Evolutionary conservation across 345 rosid species (phyloP).

Genomic region (Gossypium thurberi): DNA sequence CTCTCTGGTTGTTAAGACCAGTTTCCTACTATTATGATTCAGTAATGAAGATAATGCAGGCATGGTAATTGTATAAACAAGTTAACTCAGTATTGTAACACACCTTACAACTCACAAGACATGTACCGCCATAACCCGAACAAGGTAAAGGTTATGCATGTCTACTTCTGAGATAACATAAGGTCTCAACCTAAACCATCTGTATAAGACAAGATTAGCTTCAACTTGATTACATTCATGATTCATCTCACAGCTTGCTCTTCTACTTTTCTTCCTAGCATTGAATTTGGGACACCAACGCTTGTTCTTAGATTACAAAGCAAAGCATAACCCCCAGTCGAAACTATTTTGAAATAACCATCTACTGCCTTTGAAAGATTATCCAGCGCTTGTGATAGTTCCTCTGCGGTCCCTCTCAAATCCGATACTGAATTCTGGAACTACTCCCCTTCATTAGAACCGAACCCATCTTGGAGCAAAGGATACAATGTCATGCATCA

Average conservation of each 20-base stretch:
- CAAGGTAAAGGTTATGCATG: neutral
- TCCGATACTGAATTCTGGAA: slow-evolving; percentile 34
- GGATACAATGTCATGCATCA: slow-evolving; percentile 55
- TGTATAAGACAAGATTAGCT: neutral
- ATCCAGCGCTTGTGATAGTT: slow-evolving; percentile 64
- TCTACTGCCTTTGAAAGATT: slow-evolving; percentile 62
- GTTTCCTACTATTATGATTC: too few relatives aligned
- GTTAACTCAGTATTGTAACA: too few relatives aligned
- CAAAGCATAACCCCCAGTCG: slow-evolving; percentile 74
- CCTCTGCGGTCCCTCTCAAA: slow-evolving; percentile 34
- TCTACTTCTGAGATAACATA: neutral
- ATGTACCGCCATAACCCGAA: neutral
- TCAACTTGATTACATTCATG: slow-evolving; percentile 8
- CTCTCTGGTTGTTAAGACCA: too few relatives aligned
- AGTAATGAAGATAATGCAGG: too few relatives aligned
- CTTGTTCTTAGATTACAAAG: slow-evolving; percentile 62
- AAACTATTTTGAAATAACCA: slow-evolving; percentile 65
- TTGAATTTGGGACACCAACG: slow-evolving; percentile 25
- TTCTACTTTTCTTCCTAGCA: slow-evolving; percentile 26
- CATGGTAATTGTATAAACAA: too few relatives aligned
- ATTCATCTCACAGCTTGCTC: slow-evolving; percentile 24
- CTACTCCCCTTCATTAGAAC: slow-evolving; percentile 26
- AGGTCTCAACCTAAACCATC: neutral
- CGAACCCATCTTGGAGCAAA: slow-evolving; percentile 51
- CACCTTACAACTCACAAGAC: neutral